Evolutionary conservation across 345 rosid genomes (phyloP), one percentile per base, ranked within the genome.

Genomic region (Noccaea caerulescens): DNA sequence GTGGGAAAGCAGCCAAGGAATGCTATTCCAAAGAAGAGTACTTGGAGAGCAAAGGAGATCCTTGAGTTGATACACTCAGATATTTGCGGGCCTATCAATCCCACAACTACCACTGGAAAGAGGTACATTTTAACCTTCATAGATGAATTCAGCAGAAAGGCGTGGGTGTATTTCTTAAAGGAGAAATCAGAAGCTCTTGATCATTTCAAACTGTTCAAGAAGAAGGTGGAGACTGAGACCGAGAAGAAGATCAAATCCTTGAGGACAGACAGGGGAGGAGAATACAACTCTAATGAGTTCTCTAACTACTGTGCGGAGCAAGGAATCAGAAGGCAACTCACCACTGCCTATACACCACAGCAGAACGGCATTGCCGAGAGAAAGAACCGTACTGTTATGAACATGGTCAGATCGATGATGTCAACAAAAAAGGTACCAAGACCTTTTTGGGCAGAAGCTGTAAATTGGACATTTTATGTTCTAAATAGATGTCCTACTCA

Each of bases 401-500:
- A 41, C 1, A 41, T 41, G 44, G 44, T 41, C n/a, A 41, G n/a
- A 3, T 41, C n/a, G 0, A 41, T 41, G n/a, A 1, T 41, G 0
- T 41, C n/a, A 10, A 2, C n/a, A 0, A 46, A 9, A 1, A 46
- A 46, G 10, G 4, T 46, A 0, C 52, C 52, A 13, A 5, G 38
- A 14, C 13, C 2, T 4, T 8, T 59, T 13, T 71, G 68, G 66
- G 23, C 58, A 3, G 74, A 70, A 45, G 74, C 46, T 2, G 55
- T 37, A 1, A 58, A 34, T 0, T 58, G 58, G 47, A 37, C 47
- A 4, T 12, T n/a, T 7, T 12, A 58, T 36, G 32, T 70, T 1
- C 12, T 70, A 3, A 58, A 70, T 2, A 1, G 9, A 7, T 27
- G 36, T 14, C 66, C 66, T 0, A 58, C 39, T 0, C 4, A 8